A percentile compares a stretch with the other conserved stretches of the same genome.
phyloP scores from a whole-genome alignment of 371 early-diverging fungal species.

The Chytridium lagenaria region DNA sequence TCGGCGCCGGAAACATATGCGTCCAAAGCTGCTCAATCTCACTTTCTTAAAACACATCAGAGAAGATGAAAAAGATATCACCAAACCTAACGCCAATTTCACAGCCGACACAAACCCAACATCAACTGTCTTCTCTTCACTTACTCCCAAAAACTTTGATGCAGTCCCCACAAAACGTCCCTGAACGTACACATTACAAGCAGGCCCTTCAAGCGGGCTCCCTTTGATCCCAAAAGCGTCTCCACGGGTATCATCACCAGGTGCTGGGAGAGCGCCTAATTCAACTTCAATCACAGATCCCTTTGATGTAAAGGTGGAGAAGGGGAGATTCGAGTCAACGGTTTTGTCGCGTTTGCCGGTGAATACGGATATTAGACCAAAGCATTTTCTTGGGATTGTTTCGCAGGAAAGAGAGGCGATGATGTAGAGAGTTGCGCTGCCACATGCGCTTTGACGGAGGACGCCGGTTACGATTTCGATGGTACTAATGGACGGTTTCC shows the following conservation, averaged over 20 bases:
- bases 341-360: neutral
- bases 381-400: neutral
- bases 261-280: neutral
- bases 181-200: neutral
- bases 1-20: neutral
- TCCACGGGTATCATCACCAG: neutral
- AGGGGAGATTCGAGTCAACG: neutral
- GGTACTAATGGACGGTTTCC: too few species aligned
- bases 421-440: neutral
- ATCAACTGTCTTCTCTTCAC: neutral
- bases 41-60: neutral
- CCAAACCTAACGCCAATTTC: slow-evolving; percentile 2
- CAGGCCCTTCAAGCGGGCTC: slow-evolving; percentile 1
- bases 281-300: neutral
- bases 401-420: neutral
- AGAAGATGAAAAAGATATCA: neutral
- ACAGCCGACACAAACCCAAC: neutral
- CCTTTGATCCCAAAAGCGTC: neutral
- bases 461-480: slow-evolving; percentile 4
- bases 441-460: neutral
- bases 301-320: neutral
- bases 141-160: slow-evolving; percentile 8
- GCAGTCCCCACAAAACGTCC: slow-evolving; percentile 3
- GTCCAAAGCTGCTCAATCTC: slow-evolving; percentile 9
- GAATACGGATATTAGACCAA: neutral